These are phyloP conservation scores for Epithemia pelagica DNA, from an alignment of 108 stramenopile genomes.

Conservation along the genomic window DNA sequence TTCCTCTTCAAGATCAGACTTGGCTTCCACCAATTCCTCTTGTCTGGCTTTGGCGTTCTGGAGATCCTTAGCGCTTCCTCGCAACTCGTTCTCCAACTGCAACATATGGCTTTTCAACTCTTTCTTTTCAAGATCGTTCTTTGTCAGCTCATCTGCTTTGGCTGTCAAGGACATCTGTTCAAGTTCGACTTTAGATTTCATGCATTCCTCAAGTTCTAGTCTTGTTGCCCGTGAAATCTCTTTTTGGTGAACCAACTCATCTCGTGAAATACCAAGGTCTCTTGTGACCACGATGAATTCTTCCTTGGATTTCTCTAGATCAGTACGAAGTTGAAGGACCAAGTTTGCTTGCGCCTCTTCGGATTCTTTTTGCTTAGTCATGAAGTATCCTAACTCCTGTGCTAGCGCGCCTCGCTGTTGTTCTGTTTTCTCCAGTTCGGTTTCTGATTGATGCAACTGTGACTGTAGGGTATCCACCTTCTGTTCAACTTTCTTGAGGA, in stretches of 20 bases:
- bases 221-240: not conserved
- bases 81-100: not conserved
- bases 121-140: not conserved
- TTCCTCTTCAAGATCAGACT: not conserved
- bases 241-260: not conserved
- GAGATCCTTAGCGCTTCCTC: not conserved
- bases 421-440: not conserved
- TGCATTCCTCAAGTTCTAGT: not conserved
- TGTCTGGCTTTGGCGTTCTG: not conserved
- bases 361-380: not conserved
- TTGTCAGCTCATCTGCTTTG: not conserved
- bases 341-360: not conserved
- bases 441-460: not conserved
- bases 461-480: not conserved
- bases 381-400: not conserved
- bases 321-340: not conserved
- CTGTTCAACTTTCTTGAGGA: not conserved
- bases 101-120: not conserved
- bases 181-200: not conserved
- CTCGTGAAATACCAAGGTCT: slow-evolving; percentile 3
- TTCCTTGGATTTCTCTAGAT: slow-evolving; percentile 5
- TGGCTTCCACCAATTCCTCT: not conserved
- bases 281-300: slow-evolving; percentile 17
- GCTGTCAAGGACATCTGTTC: not conserved
- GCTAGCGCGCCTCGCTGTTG: not conserved